Conservation (phyloP, 2,329 filamentous ascomycete species). For the Colletotrichum sublineola region DNA sequence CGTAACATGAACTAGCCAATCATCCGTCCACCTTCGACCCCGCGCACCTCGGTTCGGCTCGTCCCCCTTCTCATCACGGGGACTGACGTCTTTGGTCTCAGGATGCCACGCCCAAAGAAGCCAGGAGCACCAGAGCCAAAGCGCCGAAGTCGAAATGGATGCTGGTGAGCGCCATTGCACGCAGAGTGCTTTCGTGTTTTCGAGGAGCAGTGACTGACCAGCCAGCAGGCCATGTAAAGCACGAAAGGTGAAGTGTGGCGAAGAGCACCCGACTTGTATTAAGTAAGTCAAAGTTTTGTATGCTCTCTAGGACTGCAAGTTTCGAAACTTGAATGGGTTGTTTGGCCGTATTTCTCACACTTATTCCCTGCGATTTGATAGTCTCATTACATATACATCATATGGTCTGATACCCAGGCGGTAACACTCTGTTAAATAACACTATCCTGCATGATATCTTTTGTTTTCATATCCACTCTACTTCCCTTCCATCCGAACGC, state of each 20-base stretch:
- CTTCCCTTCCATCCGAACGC: neutral
- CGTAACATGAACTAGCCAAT: slow-evolving; percentile 38
- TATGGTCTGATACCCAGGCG: too few species aligned
- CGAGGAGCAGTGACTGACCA: slow-evolving; percentile 6
- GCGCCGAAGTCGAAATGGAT: slow-evolving; percentile 60
- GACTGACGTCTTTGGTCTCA: slow-evolving; percentile 29
- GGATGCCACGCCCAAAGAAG: slow-evolving; percentile 60
- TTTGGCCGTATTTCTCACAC: neutral
- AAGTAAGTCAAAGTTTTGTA: slow-evolving; percentile 61
- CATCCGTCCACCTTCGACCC: slow-evolving; percentile 35
- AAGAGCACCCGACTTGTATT: slow-evolving; percentile 78
- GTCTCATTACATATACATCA: neutral
- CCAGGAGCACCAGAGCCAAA: slow-evolving; percentile 59
- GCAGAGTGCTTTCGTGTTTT: neutral
- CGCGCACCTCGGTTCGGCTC: slow-evolving; percentile 33
- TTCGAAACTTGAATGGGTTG: neutral
- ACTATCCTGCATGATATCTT: neutral
- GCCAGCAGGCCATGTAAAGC: slow-evolving; percentile 80
- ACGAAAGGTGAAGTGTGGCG: slow-evolving; percentile 81
- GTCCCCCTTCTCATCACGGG: slow-evolving; percentile 20
- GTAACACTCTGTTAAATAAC: neutral
- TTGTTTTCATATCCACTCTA: neutral
- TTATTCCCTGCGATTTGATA: too few species aligned
- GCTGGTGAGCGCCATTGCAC: slow-evolving; percentile 53
- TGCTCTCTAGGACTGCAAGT: neutral